Base-by-base conservation (phyloP, 805 yeast species). In the Schizosaccharomyces lindneri region DNA sequence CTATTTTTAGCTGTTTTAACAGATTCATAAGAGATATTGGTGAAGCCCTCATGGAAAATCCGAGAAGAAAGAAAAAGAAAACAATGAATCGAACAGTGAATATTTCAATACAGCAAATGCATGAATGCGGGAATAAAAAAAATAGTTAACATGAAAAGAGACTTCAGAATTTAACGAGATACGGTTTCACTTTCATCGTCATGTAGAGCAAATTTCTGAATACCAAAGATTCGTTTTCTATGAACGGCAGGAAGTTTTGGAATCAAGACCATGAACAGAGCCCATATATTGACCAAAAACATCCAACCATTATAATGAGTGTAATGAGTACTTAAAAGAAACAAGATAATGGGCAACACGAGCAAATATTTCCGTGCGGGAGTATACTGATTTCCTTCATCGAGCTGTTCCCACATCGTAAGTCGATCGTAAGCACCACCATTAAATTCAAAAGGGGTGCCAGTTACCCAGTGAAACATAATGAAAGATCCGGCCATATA, bases 331-430 rank as follows among this genome's bases (percentile, higher is more conserved):
- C 93, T 81, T 43, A 87, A 76, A 66, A 90, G 76, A 67, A 90
- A 90, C 68, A 93, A 76, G 6, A 81, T 82, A 65, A 93, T 85
- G 32, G 98, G 98, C n/a, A 93, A 96, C 60, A 86, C 82, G 74
- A 90, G 79, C 65, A 90, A 75, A 69, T 88, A 90, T 73, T 90
- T 90, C 76, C 93, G 89, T 48, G 95, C 83, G 13, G 98, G 98
- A 0, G 98, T 93, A 71, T 89, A 90, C 72, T 88, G 95, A 69
- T 88, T 97, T 63, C 97, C 98, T 68, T 89, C 82, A 71, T 86
- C 94, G 63, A 84, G 83, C 73, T 90, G 98, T 73, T 90, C 98
- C 98, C 98, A 90, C 97, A 90, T 87, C 27, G 96, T 93, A 66
- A 90, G 77, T 68, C 87, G 83, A 70, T 90, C 98, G 72, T 85